Evolutionary conservation across 306 rosid species (phyloP), one percentile per base, ranked within the genome.

Genomic region (Luffa acutangula): DNA sequence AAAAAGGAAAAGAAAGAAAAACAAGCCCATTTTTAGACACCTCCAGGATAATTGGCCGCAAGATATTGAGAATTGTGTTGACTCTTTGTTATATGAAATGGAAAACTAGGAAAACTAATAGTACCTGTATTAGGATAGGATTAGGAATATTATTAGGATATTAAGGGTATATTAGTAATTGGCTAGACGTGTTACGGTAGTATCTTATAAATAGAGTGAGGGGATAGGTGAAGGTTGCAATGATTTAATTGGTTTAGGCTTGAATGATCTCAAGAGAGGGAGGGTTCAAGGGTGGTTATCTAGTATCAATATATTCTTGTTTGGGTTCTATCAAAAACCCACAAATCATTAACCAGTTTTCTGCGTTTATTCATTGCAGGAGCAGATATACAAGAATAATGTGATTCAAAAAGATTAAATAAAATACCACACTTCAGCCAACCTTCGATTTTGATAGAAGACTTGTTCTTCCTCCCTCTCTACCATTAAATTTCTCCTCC

Each of bases 361-460:
- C 10, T 8, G 9, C 49, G 13, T 17, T 34, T 18, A 33, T 9
- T 75, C 1, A 52, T 52, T 75, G 64, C 64, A 52, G 64, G 78
- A 53, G 37, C 42, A 34, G 18, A 33, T 9, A 75, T 4, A 52
- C 31, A 36, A 33, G 25, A 49, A 80, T 65, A 48, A 6, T 15
- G 43, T 1, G 49, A 56, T 21, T 51, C 25, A 66, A 62, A 48
- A 78, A 41, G 54, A 70, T 15, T 8, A 67, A 45, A 10, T n/a
- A 43, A 71, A 46, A 13, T 74, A 49, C 7, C 15, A 48, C 36
- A 49, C 62, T 48, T 9, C 15, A 77, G 31, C 77, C 65, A 74
- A 90, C 91, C 98, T 92, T 92, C 78, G 87, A 81, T 85, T 89
- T 94, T 56, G 86, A 79, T 81, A 88, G 97, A 81, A 85, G 82